phyloP scores from a whole-genome alignment of 106 monocot species.

The Agapanthus africanus region DNA sequence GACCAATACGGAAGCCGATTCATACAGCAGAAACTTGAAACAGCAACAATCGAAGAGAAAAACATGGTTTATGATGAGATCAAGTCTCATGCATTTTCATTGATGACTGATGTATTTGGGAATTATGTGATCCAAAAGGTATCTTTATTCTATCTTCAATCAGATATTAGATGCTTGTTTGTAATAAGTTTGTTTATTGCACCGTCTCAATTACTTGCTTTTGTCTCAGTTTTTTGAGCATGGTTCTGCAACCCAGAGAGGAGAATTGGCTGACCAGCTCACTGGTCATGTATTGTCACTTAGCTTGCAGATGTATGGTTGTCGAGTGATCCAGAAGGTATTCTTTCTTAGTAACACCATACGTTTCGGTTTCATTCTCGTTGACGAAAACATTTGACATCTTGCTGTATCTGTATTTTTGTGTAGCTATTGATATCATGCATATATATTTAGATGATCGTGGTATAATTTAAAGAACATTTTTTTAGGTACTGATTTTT shows the following conservation, averaged over 20 bases:
- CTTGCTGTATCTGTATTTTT: background rate
- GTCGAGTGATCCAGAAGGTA: conserved; percentile 84
- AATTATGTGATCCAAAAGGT: conserved; percentile 94
- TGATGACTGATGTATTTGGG: conserved; percentile 93
- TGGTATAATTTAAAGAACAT: too few species aligned
- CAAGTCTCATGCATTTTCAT: conserved; percentile 42
- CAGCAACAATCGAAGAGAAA: conserved; percentile 59
- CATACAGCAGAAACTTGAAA: conserved; percentile 90
- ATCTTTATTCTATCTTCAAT: background rate
- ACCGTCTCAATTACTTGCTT: background rate
- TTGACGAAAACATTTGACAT: background rate
- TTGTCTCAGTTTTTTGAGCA: conserved; percentile 72
- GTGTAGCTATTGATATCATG: background rate
- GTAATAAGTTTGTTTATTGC: background rate
- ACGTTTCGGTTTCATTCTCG: conserved; percentile 4
- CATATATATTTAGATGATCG: too few species aligned
- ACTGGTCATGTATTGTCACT: conserved; percentile 52
- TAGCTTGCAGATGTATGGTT: conserved; percentile 87
- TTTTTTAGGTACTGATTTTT: too few species aligned
- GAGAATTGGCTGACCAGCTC: conserved; percentile 58
- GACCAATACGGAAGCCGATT: conserved; percentile 87
- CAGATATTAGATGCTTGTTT: background rate
- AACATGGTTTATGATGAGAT: conserved; percentile 70
- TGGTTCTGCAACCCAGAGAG: conserved; percentile 59
- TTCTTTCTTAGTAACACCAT: background rate